Evolutionary conservation across 169 alveolate species (phyloP).

Genomic region (Cryptosporidium tyzzeri): DNA sequence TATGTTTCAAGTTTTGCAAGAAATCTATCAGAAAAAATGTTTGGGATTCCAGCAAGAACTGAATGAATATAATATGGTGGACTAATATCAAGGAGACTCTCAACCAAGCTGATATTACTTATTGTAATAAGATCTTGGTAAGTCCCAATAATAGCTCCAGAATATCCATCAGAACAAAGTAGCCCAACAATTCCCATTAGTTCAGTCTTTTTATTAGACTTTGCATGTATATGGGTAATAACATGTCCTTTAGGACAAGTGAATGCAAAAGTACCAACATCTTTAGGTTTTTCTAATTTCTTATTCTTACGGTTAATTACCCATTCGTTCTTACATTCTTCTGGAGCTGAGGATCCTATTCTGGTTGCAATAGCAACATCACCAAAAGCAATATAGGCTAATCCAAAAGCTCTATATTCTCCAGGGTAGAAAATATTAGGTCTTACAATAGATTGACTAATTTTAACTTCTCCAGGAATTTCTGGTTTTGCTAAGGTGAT

Average conservation of each 20-base stretch:
- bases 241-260: slow-evolving; percentile 56
- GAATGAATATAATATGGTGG: slow-evolving; percentile 52
- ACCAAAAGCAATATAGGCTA: slow-evolving; percentile 57
- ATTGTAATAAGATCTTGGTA: slow-evolving; percentile 5
- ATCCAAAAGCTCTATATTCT: slow-evolving; percentile 51
- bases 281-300: slow-evolving; percentile 13
- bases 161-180: slow-evolving; percentile 66
- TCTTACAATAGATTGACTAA: slow-evolving; percentile 34
- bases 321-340: slow-evolving; percentile 44
- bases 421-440: slow-evolving; percentile 60
- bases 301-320: slow-evolving; percentile 11
- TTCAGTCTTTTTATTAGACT: slow-evolving; percentile 12
- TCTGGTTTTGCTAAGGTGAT: slow-evolving; percentile 41
- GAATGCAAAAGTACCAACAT: slow-evolving; percentile 28
- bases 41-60: slow-evolving; percentile 27
- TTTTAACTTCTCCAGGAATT: neutral
- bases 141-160: slow-evolving; percentile 73
- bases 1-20: slow-evolving; percentile 52
- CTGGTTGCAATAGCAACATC: slow-evolving; percentile 55
- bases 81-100: slow-evolving; percentile 24
- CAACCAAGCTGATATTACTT: slow-evolving; percentile 29
- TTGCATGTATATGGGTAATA: slow-evolving; percentile 45
- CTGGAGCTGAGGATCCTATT: slow-evolving; percentile 41
- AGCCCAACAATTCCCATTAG: slow-evolving; percentile 50
- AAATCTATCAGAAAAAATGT: slow-evolving; percentile 9